Percentiles rank a stretch among this genome's conserved stretches.
Evolutionary conservation across 177 flowering plant genomes (phyloP).

Genomic region (Tripterygium wilfordii): DNA sequence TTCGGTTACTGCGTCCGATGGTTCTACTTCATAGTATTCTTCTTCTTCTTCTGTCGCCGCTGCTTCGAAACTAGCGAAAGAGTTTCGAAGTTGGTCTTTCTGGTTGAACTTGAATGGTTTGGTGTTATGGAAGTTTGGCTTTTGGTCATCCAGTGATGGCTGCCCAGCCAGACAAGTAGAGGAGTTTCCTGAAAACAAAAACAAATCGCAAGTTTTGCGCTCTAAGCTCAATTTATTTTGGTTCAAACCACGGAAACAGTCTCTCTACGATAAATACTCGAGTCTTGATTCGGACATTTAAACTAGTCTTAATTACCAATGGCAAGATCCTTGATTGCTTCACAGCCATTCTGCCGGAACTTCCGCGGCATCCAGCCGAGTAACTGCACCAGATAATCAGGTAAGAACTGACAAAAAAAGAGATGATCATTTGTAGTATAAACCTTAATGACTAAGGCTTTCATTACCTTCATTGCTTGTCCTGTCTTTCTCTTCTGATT

Average conservation of each 20-base stretch:
- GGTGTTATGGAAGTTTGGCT: constrained; percentile 28
- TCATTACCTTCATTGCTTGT: too few relatives aligned
- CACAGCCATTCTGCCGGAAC: constrained; percentile 61
- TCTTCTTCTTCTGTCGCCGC: constrained; percentile 35
- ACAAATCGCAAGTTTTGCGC: too few relatives aligned
- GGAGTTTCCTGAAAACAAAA: constrained; percentile 29
- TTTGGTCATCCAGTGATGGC: constrained; percentile 54
- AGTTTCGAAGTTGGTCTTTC: constrained; percentile 41
- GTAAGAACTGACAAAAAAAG: too few relatives aligned
- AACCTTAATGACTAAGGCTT: too few relatives aligned
- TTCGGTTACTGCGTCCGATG: constrained; percentile 42
- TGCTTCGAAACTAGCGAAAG: constrained; percentile 53
- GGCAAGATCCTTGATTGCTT: constrained; percentile 46
- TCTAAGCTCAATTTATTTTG: too few relatives aligned
- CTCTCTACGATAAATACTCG: too few relatives aligned
- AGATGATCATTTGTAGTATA: too few relatives aligned
- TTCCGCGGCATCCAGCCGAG: constrained; percentile 93
- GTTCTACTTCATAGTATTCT: constrained; percentile 40
- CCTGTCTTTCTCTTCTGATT: too few relatives aligned
- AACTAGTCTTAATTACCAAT: too few relatives aligned
- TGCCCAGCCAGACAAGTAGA: constrained; percentile 54
- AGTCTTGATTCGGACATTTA: too few relatives aligned
- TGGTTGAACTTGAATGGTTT: constrained; percentile 28
- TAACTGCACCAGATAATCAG: constrained; percentile 53
- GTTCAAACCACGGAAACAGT: too few relatives aligned